Percentiles rank a stretch among this genome's conserved stretches.
These are phyloP conservation scores for Lentithecium fluviatile DNA, from an alignment of 495 filamentous ascomycete genomes.

Conservation along the genomic window DNA sequence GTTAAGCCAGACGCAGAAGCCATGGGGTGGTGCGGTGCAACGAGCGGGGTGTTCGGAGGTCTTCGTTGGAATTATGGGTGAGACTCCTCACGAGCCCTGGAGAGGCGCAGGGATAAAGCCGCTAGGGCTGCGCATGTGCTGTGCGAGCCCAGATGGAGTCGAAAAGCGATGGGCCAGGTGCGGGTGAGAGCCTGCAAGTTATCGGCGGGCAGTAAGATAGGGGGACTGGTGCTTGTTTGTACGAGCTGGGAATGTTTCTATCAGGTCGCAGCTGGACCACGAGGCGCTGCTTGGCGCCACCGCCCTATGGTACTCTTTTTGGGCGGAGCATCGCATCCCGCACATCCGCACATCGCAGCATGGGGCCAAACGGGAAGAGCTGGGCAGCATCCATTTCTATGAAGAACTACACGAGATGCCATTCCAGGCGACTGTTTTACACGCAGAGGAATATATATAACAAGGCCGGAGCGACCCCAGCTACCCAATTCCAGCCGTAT, in stretches of 20 bases:
- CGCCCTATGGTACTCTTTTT: neutral
- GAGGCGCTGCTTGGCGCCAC: neutral
- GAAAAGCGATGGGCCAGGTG: neutral
- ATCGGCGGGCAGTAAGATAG: neutral
- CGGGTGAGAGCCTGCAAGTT: neutral
- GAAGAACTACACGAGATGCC: conserved; percentile 20
- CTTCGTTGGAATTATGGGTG: conserved; percentile 23
- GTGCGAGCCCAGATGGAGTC: conserved; percentile 1
- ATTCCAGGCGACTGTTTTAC: conserved; percentile 31
- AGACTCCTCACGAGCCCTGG: conserved; percentile 14
- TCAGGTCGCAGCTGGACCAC: neutral
- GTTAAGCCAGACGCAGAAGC: conserved; percentile 59
- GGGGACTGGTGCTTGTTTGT: neutral
- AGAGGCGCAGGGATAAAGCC: conserved; percentile 25
- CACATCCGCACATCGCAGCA: neutral
- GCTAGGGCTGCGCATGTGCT: conserved; percentile 27
- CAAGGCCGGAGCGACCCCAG: conserved; percentile 18
- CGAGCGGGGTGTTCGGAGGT: conserved; percentile 21
- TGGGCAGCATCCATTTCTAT: conserved; percentile 9
- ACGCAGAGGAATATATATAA: conserved; percentile 36
- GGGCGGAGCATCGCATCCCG: too few relatives aligned
- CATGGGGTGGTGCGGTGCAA: conserved; percentile 22
- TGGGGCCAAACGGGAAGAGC: neutral
- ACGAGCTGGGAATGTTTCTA: neutral
- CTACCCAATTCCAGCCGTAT: conserved; percentile 25